Conservation (phyloP, 768 basidiomycete species). For the Candolleomyces eurysporus region DNA sequence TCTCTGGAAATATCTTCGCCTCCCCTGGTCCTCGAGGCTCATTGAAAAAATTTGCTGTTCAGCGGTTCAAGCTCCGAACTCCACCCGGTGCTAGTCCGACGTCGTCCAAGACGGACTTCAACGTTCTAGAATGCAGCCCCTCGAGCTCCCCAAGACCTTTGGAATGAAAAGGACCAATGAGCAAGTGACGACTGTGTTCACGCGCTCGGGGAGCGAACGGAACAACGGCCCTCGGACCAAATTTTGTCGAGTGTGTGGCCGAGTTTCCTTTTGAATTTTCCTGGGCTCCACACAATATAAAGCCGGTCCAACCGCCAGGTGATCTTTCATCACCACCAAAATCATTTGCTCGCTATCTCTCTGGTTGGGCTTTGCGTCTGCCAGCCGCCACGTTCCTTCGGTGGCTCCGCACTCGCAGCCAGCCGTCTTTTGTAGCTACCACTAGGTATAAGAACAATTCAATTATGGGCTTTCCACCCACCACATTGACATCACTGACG, state of each 20-base stretch:
- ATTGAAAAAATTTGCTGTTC: too few relatives aligned
- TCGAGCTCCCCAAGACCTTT: not conserved
- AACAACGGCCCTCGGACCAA: constrained; percentile 2
- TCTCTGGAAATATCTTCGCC: too few relatives aligned
- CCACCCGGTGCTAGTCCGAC: too few relatives aligned
- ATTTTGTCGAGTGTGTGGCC: constrained; percentile 1
- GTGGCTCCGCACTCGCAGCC: constrained; percentile 8
- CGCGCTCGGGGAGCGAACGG: not conserved
- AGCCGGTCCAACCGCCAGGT: not conserved
- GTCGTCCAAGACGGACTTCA: too few relatives aligned
- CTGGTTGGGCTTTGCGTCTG: constrained; percentile 9
- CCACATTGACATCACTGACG: not conserved
- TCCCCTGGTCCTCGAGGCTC: too few relatives aligned
- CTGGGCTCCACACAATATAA: not conserved
- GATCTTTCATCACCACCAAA: constrained; percentile 1
- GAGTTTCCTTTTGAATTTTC: constrained; percentile 9
- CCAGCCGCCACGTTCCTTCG: constrained; percentile 7
- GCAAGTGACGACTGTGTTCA: not conserved
- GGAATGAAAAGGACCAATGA: not conserved
- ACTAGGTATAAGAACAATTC: constrained; percentile 3
- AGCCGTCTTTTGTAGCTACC: not conserved
- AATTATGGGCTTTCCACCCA: not conserved
- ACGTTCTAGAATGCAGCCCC: too few relatives aligned
- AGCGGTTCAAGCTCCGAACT: too few relatives aligned
- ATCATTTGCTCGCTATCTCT: constrained; percentile 1